Evolutionary conservation across 2,329 filamentous ascomycete species (phyloP).

Genomic region (Nemania sp.): DNA sequence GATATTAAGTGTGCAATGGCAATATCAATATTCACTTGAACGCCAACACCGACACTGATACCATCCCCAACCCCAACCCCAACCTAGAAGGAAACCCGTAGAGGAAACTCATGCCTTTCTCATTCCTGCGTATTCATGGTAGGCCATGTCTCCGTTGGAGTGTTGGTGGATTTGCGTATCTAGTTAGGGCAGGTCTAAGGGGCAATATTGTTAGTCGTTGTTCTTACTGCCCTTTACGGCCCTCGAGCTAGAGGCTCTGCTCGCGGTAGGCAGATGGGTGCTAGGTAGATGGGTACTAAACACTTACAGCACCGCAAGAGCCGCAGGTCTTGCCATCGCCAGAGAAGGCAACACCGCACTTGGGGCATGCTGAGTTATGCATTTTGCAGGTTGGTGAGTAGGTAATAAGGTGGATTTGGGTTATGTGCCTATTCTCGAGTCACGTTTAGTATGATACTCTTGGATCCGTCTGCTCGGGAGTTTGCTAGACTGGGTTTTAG

Average conservation of each 20-base stretch:
- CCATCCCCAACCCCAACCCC: neutral
- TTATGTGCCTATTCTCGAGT: conserved; percentile 19
- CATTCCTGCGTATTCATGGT: neutral
- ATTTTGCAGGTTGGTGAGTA: conserved; percentile 49
- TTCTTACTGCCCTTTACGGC: neutral
- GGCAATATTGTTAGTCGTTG: conserved; percentile 6
- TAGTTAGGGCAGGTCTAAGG: conserved; percentile 43
- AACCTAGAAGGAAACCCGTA: neutral
- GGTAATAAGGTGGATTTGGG: conserved; percentile 10
- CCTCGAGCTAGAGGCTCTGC: too few species aligned
- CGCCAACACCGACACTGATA: neutral
- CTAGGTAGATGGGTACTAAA: neutral
- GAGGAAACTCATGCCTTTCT: neutral
- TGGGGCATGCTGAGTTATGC: conserved; percentile 65
- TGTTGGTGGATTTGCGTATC: neutral
- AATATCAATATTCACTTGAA: neutral
- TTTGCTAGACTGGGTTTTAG: neutral
- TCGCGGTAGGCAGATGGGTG: neutral
- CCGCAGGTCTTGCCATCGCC: conserved; percentile 64
- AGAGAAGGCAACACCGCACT: conserved; percentile 63
- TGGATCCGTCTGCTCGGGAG: neutral
- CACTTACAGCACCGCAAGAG: conserved; percentile 68
- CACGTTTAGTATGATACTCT: conserved; percentile 6
- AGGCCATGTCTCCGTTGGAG: neutral
- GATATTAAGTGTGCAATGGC: neutral